A percentile compares a stretch with the other conserved stretches of the same genome.
Conservation (phyloP, 2,329 filamentous ascomycete genomes). For the Aspergillus luchuensis region DNA sequence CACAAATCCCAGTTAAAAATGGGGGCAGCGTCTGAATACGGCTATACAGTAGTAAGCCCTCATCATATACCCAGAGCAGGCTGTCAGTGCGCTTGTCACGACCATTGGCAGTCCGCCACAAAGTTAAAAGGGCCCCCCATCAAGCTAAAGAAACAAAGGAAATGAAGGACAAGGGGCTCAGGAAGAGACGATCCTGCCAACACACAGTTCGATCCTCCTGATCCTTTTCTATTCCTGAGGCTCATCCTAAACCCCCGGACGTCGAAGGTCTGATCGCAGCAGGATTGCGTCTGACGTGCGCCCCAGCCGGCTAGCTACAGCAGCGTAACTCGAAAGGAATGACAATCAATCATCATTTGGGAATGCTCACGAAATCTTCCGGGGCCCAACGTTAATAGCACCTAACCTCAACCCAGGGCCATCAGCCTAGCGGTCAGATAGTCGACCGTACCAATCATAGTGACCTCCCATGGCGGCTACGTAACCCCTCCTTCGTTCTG, state of each 20-base stretch:
- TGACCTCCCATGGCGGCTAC: neutral
- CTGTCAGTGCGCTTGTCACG: neutral
- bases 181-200: neutral
- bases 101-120: neutral
- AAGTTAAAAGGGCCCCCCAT: neutral
- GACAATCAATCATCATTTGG: neutral
- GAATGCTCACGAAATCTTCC: neutral
- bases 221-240: neutral
- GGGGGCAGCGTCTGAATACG: neutral
- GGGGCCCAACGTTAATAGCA: neutral
- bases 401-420: neutral
- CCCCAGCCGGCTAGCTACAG: slow-evolving; percentile 9
- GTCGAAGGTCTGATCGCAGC: slow-evolving; percentile 8
- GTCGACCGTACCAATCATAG: neutral
- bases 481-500: neutral
- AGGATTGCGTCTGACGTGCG: slow-evolving; percentile 7
- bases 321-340: neutral
- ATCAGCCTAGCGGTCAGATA: neutral
- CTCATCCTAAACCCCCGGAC: neutral
- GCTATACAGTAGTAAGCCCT: neutral
- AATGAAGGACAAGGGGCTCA: neutral
- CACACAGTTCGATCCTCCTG: slow-evolving; percentile 1
- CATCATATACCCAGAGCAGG: neutral
- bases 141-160: neutral
- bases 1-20: neutral